Base-by-base conservation (phyloP, 305 asterid genomes). In the Coffea humblotiana region DNA sequence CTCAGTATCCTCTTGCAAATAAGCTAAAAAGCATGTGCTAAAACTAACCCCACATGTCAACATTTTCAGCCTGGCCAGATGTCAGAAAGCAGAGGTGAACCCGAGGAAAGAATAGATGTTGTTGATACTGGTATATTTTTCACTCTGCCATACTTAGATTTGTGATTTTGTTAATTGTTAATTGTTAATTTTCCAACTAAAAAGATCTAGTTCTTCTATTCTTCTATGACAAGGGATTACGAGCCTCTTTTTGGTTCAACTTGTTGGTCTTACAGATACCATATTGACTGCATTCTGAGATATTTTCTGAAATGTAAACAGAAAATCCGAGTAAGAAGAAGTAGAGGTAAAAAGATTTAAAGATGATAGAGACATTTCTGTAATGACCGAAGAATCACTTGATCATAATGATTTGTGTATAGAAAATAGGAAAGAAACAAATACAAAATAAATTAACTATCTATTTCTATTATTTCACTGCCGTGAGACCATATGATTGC, bases 101-200 rank as follows among this genome's bases (percentile, higher is more conserved):
- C 12, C 51, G 40, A 64, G 79, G 64, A 43, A 63, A 74, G 27
- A 13, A 2, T 54, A 37, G 19, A 25, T 18, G 61, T 32, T 32
- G 32, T 35, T 3, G 76, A 56, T 75, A 45, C 69, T 74, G 83
- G 83, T 74, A 45, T 6, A 69, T 43, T 12, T 21, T 21, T 19
- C 64, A n/a, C 35, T 71, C 70, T 56, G 9, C 45, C 6, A 29
- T 29, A 19, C 11, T 43, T 45, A 1, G 32, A 25, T 45, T n/a
- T 16, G 49, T 51, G 32, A 77, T 48, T 29, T 19, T 66, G 29
- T 51, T 29, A 29, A 18, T 32, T 32, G 32, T 32, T 32, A 32
- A 32, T 49, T 32, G 21, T 35, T 67, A 18, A 25, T 19, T 21
- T 35, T 54, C 25, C 19, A 27, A 76, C 45, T 76, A 25, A 45